Percentiles rank a stretch among this genome's conserved stretches.
Evolutionary conservation across 2,329 filamentous ascomycete species (phyloP).

Genomic region (Colletotrichum sp.): DNA sequence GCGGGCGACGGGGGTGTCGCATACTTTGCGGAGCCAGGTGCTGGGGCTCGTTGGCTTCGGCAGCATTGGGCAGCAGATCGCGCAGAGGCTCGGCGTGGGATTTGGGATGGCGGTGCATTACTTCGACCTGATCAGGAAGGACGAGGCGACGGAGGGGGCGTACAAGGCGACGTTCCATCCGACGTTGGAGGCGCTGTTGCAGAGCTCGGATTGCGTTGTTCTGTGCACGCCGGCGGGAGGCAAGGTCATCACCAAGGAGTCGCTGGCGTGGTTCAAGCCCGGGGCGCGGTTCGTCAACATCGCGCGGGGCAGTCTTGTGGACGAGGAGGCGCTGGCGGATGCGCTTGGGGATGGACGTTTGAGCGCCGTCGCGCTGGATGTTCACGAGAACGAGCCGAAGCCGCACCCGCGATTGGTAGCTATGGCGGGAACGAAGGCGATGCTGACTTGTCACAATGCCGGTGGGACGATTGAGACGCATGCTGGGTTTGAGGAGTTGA

Average conservation of each 20-base stretch:
- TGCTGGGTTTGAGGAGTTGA: conserved; percentile 69
- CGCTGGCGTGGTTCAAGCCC: conserved; percentile 55
- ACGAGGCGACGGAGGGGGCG: conserved; percentile 42
- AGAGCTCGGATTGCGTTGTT: conserved; percentile 62
- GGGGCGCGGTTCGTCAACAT: conserved; percentile 70
- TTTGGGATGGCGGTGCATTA: conserved; percentile 74
- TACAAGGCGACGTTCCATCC: conserved; percentile 55
- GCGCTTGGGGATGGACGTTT: conserved; percentile 61
- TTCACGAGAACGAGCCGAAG: conserved; percentile 65
- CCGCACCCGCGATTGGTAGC: conserved; percentile 52
- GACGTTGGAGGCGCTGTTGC: conserved; percentile 57
- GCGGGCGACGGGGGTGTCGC: conserved; percentile 62
- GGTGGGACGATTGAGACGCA: conserved; percentile 71
- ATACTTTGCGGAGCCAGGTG: conserved; percentile 65
- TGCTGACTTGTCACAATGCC: conserved; percentile 72
- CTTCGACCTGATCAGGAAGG: conserved; percentile 61
- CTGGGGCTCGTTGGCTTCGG: conserved; percentile 75
- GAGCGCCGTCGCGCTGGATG: conserved; percentile 64
- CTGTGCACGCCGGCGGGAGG: conserved; percentile 61
- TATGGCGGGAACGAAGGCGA: conserved; percentile 49
- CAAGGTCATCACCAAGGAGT: conserved; percentile 54
- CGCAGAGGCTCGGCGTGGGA: conserved; percentile 52
- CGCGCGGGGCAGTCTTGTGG: conserved; percentile 67
- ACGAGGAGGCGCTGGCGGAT: conserved; percentile 66
- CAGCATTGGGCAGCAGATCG: conserved; percentile 68